These are phyloP conservation scores for Angomonas deanei DNA, from an alignment of 208 protist genomes.

Conservation along the genomic window DNA sequence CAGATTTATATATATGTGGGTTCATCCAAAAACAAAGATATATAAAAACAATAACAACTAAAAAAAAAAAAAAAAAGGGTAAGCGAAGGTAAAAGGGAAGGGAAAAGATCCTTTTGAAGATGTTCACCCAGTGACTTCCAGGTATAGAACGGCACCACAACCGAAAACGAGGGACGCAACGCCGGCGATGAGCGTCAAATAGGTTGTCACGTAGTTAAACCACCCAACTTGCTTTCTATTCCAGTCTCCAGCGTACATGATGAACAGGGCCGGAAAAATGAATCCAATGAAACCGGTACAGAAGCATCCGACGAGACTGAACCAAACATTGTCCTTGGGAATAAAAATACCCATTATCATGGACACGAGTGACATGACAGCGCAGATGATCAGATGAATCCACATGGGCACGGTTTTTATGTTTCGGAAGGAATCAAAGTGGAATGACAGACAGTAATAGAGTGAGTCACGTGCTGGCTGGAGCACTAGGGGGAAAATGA, in stretches of 20 bases:
- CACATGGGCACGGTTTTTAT: constrained; percentile 8
- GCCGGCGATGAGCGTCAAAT: constrained; percentile 58
- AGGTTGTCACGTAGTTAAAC: constrained; percentile 67
- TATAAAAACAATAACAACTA: too few species aligned
- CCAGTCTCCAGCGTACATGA: not conserved
- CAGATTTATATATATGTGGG: too few species aligned
- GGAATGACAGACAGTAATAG: constrained; percentile 14
- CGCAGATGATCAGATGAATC: constrained; percentile 9
- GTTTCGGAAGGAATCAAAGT: constrained; percentile 4
- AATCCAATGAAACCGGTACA: constrained; percentile 16
- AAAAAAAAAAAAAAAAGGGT: too few species aligned
- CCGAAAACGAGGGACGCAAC: constrained; percentile 31
- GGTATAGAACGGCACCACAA: constrained; percentile 15
- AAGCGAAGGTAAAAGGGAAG: too few species aligned
- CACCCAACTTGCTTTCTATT: constrained; percentile 17
- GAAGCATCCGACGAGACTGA: constrained; percentile 25
- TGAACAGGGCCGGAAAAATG: constrained; percentile 13
- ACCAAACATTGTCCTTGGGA: constrained; percentile 29
- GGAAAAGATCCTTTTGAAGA: too few species aligned
- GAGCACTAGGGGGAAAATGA: constrained; percentile 11
- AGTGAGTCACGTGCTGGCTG: constrained; percentile 14
- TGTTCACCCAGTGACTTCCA: constrained; percentile 11
- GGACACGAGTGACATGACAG: constrained; percentile 8
- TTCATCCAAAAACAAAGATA: too few species aligned
- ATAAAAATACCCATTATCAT: constrained; percentile 29